Evolutionary conservation across 2,329 filamentous ascomycete species (phyloP).

Genomic region (Pyricularia pennisetigena): DNA sequence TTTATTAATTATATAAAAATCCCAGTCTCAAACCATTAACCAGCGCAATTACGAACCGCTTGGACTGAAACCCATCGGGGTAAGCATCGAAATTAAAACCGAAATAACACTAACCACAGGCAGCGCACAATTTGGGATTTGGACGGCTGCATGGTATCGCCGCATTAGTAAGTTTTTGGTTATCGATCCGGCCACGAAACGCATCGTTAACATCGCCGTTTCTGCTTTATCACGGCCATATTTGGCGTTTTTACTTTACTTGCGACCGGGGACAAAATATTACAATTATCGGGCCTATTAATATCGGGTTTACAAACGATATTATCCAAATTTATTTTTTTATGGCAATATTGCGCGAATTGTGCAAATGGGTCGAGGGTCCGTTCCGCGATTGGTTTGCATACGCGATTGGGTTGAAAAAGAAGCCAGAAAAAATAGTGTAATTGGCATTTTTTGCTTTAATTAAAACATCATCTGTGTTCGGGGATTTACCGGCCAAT

Average conservation of each 20-base stretch:
- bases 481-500: no score
- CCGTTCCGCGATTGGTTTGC: background rate
- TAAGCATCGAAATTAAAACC: background rate
- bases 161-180: background rate
- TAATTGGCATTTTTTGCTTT: no score
- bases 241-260: background rate
- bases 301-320: background rate
- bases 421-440: background rate
- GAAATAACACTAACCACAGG: background rate
- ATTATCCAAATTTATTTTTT: background rate
- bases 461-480: no score
- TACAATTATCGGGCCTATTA: background rate
- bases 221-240: background rate
- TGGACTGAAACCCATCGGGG: background rate
- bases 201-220: background rate
- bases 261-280: background rate
- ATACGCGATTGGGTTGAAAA: background rate
- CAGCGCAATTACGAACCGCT: background rate
- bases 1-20: background rate
- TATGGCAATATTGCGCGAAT: background rate
- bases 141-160: background rate
- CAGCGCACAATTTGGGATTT: background rate
- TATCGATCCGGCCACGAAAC: background rate
- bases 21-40: background rate
- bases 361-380: conserved; percentile 2